phyloP scores from a whole-genome alignment of 2,329 filamentous ascomycete genomes.

The Volutella citrinella region DNA sequence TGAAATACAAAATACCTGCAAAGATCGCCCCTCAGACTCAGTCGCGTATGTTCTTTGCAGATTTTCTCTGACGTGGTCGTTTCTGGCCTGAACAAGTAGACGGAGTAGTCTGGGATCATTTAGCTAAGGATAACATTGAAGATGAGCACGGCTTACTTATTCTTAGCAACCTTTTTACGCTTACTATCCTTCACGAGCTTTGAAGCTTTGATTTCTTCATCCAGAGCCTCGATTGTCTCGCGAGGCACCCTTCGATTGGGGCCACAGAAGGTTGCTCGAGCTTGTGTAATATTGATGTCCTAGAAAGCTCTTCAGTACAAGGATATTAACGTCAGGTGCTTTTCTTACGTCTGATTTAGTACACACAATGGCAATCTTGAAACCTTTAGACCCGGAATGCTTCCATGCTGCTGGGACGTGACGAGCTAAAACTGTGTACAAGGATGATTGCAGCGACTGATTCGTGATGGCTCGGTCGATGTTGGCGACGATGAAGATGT shows the following conservation, averaged over 20 bases:
- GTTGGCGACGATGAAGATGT: constrained; percentile 32
- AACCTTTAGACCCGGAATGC: constrained; percentile 16
- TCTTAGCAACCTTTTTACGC: constrained; percentile 24
- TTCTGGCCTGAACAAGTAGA: constrained; percentile 29
- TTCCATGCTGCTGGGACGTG: constrained; percentile 29
- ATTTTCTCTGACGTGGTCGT: constrained; percentile 24
- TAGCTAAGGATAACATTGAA: background rate
- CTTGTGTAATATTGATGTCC: constrained; percentile 27
- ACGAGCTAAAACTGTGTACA: constrained; percentile 25
- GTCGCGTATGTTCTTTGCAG: constrained; percentile 25
- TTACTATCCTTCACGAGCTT: constrained; percentile 16
- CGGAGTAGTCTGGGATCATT: constrained; percentile 19
- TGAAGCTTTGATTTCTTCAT: constrained; percentile 24
- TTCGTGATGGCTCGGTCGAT: constrained; percentile 32
- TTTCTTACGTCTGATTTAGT: constrained; percentile 28
- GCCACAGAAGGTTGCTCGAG: constrained; percentile 26
- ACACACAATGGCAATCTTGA: constrained; percentile 32
- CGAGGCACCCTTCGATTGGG: constrained; percentile 16
- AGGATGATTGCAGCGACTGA: constrained; percentile 29
- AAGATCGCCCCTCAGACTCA: constrained; percentile 14
- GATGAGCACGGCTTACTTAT: constrained; percentile 8
- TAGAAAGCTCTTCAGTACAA: constrained; percentile 9
- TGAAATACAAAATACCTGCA: constrained; percentile 35
- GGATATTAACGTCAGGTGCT: too few relatives aligned
- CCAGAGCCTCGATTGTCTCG: constrained; percentile 19